Base-by-base conservation (phyloP, 148 eudicot genomes). In the Persicaria tinctoria region DNA sequence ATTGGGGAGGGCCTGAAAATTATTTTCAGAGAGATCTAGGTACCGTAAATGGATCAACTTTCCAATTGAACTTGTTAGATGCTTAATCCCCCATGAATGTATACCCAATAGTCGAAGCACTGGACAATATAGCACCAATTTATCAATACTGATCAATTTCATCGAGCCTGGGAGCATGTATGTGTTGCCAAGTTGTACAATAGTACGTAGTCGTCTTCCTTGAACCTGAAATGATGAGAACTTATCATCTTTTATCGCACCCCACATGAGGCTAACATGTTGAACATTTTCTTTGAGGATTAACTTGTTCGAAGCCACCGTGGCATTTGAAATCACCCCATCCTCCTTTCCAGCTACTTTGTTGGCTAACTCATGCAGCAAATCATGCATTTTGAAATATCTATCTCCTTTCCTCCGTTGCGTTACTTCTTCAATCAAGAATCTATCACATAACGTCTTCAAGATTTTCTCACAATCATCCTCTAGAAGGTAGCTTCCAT, bases 301-400 rank as follows among this genome's bases (percentile, higher is more conserved):
- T 4, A 20, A 14, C 20, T 51, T 75, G 10, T 46, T 46, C 14
- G 49, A 20, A 0, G 4, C 32, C 70, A 57, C 4, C 17, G 47
- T 18, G 8, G 32, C 13, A 66, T 18, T 44, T 13, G 20, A 14
- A 46, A 70, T 14, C 23, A 64, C 49, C 6, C 47, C 3, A 13
- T 18, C 16, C 8, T 49, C 76, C 5, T 17, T n/a, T 14, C 83
- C 76, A n/a, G 77, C 81, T 0, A 77, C 77, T 14, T 76, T 2
- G 16, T 41, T 10, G 14, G 79, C 82, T 9, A 81, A 57, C 38
- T 81, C 82, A 64, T 84, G 82, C 74, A 80, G 56, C 9, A 80
- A 46, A 23, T 80, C 80, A 9, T 80, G 81, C 79, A 83, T 76
- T 78, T 77, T 80, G 68, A 53, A 77, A 48, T 56, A 50, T 57